Evolutionary conservation across 163 green algal species (phyloP).

Genomic region (Prototheca stagnorum): DNA sequence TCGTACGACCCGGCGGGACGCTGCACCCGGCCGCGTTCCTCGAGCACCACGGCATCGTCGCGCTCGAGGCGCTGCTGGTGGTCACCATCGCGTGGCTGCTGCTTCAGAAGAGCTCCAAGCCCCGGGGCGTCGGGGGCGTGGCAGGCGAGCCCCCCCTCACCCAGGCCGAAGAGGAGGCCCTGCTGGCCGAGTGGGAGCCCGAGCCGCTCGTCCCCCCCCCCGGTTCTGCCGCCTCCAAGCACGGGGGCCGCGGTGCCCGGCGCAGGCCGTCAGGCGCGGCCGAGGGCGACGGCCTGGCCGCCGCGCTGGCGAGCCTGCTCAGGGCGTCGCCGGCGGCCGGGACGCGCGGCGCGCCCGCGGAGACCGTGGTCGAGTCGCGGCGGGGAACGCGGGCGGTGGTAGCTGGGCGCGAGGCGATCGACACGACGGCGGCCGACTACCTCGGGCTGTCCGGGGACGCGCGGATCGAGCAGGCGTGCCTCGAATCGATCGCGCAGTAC

Average conservation of each 20-base stretch:
- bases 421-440: conserved; percentile 71
- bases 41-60: conserved; percentile 65
- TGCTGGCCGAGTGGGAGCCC: conserved; percentile 82
- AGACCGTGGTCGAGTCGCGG: not conserved
- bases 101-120: conserved; percentile 54
- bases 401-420: conserved; percentile 46
- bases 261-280: not conserved
- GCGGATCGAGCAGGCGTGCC: conserved; percentile 25
- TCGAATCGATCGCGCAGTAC: conserved; percentile 70
- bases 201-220: conserved; percentile 57
- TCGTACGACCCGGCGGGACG: conserved; percentile 54
- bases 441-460: conserved; percentile 49
- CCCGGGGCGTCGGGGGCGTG: conserved; percentile 14
- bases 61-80: conserved; percentile 68
- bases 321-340: too few relatives aligned
- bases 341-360: not conserved
- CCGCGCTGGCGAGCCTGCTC: too few relatives aligned
- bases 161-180: conserved; percentile 76
- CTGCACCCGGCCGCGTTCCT: conserved; percentile 66
- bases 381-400: conserved; percentile 7
- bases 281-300: too few relatives aligned
- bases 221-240: not conserved
- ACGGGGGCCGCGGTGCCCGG: not conserved
- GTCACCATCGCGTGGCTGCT: conserved; percentile 70
- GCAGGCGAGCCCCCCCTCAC: conserved; percentile 46